Percentiles rank a stretch among this genome's conserved stretches.
These are phyloP conservation scores for Suillus paluster DNA, from an alignment of 768 basidiomycete species.

Conservation along the genomic window DNA sequence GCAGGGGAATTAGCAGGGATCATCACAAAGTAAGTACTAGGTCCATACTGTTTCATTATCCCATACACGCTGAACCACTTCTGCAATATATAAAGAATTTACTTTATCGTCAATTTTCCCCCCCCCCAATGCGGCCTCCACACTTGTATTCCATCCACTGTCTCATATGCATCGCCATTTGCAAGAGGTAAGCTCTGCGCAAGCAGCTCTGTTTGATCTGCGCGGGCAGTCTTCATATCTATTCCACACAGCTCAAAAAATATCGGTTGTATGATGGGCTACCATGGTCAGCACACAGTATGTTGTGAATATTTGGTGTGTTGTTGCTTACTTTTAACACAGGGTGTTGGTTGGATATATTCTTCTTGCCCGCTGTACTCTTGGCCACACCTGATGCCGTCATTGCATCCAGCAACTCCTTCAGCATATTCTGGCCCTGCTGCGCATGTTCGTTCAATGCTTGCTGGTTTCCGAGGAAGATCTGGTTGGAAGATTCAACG, in stretches of 20 bases:
- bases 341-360: not conserved
- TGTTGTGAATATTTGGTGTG: not conserved
- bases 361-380: not conserved
- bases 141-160: not conserved
- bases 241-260: constrained; percentile 2
- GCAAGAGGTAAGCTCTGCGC: not conserved
- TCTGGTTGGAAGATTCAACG: no score
- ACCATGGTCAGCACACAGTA: not conserved
- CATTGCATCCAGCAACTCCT: no score
- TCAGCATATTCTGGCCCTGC: no score
- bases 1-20: not conserved
- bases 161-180: not conserved
- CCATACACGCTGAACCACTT: not conserved
- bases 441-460: no score
- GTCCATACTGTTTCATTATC: constrained; percentile 3
- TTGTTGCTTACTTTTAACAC: not conserved
- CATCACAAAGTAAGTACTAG: no score
- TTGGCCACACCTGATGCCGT: not conserved
- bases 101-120: not conserved
- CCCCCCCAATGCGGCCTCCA: not conserved
- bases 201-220: not conserved
- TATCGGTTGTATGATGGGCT: constrained; percentile 3
- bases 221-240: not conserved
- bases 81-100: not conserved
- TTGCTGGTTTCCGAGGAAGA: no score